Evolutionary conservation across 371 early-diverging fungal species (phyloP).

Genomic region (Thermomucor indicae-seudaticae): DNA sequence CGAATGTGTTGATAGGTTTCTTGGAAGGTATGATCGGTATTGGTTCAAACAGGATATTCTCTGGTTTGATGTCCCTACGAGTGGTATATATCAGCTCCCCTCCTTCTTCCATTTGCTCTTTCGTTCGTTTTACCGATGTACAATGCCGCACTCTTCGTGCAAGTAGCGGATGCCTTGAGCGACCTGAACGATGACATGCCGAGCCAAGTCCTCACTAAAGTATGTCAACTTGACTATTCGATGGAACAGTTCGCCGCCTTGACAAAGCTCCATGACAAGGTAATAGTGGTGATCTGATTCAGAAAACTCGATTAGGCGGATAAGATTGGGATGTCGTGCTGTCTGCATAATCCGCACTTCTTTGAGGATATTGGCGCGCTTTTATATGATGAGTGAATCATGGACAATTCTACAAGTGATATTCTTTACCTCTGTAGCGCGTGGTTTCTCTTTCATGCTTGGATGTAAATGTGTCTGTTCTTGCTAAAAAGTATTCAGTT

Average conservation of each 20-base stretch:
- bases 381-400: too few relatives aligned
- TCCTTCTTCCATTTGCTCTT: not conserved
- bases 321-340: conserved; percentile 77
- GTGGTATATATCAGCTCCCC: conserved; percentile 24
- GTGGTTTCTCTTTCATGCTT: conserved; percentile 38
- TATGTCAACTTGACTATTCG: conserved; percentile 78
- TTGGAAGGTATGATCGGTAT: conserved; percentile 42
- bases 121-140: conserved; percentile 64
- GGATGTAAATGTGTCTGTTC: conserved; percentile 34
- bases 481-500: conserved; percentile 9
- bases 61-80: conserved; percentile 85
- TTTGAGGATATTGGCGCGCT: conserved; percentile 79
- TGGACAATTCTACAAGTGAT: not conserved
- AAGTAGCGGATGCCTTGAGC: conserved; percentile 86
- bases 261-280: conserved; percentile 79
- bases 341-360: conserved; percentile 87
- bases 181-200: conserved; percentile 87
- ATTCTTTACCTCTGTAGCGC: conserved; percentile 29
- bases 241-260: conserved; percentile 87
- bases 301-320: conserved; percentile 66
- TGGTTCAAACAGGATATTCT: conserved; percentile 75
- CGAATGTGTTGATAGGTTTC: conserved; percentile 4
- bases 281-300: conserved; percentile 68
- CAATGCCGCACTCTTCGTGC: conserved; percentile 84
- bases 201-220: conserved; percentile 71